Evolutionary conservation across 75 land plant genomes (phyloP).

Genomic region (Selaginella moellendorffii): DNA sequence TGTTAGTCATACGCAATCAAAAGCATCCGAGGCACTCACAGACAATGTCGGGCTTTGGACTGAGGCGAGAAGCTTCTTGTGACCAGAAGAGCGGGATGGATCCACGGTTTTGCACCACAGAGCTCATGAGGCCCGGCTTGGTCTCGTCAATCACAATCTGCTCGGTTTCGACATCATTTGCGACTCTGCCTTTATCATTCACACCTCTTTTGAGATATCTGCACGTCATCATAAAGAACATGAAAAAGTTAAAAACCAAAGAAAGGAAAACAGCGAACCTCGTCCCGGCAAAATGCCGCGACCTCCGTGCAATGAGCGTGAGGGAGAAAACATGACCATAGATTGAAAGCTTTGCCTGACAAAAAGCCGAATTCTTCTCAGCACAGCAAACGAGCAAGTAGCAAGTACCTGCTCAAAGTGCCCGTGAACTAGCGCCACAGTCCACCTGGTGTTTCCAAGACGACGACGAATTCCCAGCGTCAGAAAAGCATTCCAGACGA

Average conservation of each 20-base stretch:
- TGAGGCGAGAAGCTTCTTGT: slow-evolving; percentile 87
- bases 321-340: slow-evolving; percentile 85
- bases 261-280: no score
- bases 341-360: slow-evolving; percentile 62
- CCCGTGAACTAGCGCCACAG: slow-evolving; percentile 88
- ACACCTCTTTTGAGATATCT: slow-evolving; percentile 96
- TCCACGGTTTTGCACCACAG: slow-evolving; percentile 95
- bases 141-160: slow-evolving; percentile 77
- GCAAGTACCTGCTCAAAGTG: slow-evolving; percentile 69
- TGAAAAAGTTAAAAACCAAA: no score
- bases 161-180: slow-evolving; percentile 98
- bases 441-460: slow-evolving; percentile 73
- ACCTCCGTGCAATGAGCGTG: slow-evolving; percentile 71
- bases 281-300: slow-evolving; percentile 97
- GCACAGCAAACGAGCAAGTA: no score
- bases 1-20: not conserved
- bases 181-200: slow-evolving; percentile 83
- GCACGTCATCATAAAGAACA: no score
- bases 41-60: slow-evolving; percentile 96
- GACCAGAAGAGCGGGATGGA: slow-evolving; percentile 99
- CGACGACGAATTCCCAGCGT: slow-evolving; percentile 68
- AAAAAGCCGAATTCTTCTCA: no score
- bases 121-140: slow-evolving; percentile 66
- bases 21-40: slow-evolving; percentile 37
- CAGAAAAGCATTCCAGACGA: slow-evolving; percentile 93